Base-by-base conservation (phyloP, 345 rosid genomes). In the Euphorbia peplus region DNA sequence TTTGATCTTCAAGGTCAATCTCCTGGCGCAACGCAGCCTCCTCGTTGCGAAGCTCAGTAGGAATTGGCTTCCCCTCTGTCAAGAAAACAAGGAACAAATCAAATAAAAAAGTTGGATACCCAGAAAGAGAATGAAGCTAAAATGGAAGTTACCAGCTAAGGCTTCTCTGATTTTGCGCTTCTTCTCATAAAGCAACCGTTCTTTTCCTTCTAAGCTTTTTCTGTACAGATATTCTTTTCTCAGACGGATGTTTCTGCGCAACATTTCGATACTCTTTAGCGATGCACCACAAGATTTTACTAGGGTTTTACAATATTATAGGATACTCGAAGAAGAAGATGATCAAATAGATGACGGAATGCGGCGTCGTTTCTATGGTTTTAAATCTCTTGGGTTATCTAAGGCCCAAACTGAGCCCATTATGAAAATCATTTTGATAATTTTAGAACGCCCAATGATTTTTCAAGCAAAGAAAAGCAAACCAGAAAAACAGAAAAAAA, bases 181-280 rank as follows among this genome's bases (percentile, higher is more conserved):
- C 78, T 91, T 88, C 78, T 91, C 95, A 60, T 89, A 91, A 29
- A 79, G 78, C 74, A 70, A 42, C 47, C 95, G 85, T 73, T 91
- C 97, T 71, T 90, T 89, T 60, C 97, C 95, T 83, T 95, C 99
- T 79, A 95, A 84, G 75, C 83, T 95, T 72, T 95, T 95, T 77
- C 93, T 70, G 79, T 91, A 95, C 74, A 95, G 68, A 77, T 89
- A 95, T 76, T 95, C 99, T 48, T 90, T 81, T 65, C 93, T 79
- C 70, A 88, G 68, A 64, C 99, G 76, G 15, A 88, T 77, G 79
- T 91, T 88, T 60, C 99, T 82, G 1, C 95, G 42, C 42, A 39
- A 39, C 42, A 39, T 39, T 39, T 39, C 42, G n/a, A n/a, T n/a
- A n/a, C n/a, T n/a, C n/a, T n/a, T n/a, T n/a, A 39, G 9, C 42